Conservation (phyloP, 495 filamentous ascomycete species). For the Stereocaulon alpinum region DNA sequence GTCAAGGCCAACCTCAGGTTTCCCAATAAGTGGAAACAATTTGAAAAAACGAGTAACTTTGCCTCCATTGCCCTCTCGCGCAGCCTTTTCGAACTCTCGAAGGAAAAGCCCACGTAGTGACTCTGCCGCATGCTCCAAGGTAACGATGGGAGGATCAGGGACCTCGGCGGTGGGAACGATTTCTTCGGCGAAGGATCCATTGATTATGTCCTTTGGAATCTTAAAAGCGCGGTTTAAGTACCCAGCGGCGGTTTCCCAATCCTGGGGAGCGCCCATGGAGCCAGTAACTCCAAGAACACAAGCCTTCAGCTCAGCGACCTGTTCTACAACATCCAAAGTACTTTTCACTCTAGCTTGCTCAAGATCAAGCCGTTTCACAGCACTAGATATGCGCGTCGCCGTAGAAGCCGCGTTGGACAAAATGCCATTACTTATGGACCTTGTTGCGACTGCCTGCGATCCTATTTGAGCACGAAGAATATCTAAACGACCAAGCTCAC, state of each 20-base stretch:
- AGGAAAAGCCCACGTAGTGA: constrained; percentile 81
- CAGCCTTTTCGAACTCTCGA: constrained; percentile 89
- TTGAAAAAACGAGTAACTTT: constrained; percentile 96
- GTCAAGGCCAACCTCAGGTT: constrained; percentile 80
- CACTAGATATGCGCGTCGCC: constrained; percentile 73
- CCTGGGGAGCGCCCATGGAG: constrained; percentile 94
- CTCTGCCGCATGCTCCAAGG: constrained; percentile 76
- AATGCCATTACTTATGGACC: constrained; percentile 77
- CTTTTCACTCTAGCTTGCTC: constrained; percentile 85
- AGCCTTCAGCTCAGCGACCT: constrained; percentile 90
- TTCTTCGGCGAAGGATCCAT: constrained; percentile 79
- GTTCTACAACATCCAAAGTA: constrained; percentile 86
- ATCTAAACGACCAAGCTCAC: constrained; percentile 79
- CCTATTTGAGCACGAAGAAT: constrained; percentile 80
- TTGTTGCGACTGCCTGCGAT: constrained; percentile 73
- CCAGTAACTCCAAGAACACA: constrained; percentile 92
- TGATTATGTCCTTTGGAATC: constrained; percentile 66
- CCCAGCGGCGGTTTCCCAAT: constrained; percentile 92
- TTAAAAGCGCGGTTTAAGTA: constrained; percentile 75
- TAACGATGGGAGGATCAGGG: constrained; percentile 79
- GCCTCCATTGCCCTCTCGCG: constrained; percentile 69
- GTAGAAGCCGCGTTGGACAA: constrained; percentile 74
- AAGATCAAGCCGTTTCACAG: constrained; percentile 75
- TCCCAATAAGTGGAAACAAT: constrained; percentile 87
- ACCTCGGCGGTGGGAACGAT: constrained; percentile 95